A percentile compares a stretch with the other conserved stretches of the same genome.
phyloP scores from a whole-genome alignment of 352 stramenopile species.

The Pythium monospermum region DNA sequence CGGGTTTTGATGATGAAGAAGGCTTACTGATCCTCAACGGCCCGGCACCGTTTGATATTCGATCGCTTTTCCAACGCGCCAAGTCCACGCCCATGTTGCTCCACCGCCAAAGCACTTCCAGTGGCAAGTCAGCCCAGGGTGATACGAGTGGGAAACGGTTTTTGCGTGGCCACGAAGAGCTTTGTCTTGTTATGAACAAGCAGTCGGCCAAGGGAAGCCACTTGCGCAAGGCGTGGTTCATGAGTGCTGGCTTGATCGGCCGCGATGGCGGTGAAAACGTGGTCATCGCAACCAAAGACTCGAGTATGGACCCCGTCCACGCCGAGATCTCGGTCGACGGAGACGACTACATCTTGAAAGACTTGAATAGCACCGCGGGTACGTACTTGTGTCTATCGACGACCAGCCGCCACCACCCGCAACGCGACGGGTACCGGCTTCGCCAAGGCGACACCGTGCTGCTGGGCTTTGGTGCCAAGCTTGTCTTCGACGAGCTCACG shows the following conservation, averaged over 20 bases:
- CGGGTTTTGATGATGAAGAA: conserved; percentile 7
- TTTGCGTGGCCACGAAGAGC: conserved; percentile 44
- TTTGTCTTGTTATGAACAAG: conserved; percentile 47
- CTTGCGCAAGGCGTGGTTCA: conserved; percentile 55
- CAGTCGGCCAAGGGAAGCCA: conserved; percentile 16
- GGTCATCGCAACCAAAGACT: conserved; percentile 46
- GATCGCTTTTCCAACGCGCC: conserved; percentile 22
- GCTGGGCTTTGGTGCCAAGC: conserved; percentile 33
- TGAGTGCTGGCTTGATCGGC: conserved; percentile 51
- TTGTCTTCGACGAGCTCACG: conserved; percentile 30
- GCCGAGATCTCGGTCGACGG: conserved; percentile 49
- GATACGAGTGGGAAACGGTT: conserved; percentile 15
- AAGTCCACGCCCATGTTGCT: conserved; percentile 13
- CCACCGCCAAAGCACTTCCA: conserved; percentile 1
- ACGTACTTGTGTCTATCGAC: conserved; percentile 74
- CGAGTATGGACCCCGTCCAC: conserved; percentile 60
- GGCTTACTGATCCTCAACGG: conserved; percentile 32
- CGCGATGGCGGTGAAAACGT: conserved; percentile 47
- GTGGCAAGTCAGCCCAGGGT: no score
- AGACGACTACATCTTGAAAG: conserved; percentile 60
- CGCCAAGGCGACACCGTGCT: conserved; percentile 43
- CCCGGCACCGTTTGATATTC: conserved; percentile 24
- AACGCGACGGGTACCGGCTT: conserved; percentile 65
- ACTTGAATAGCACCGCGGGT: conserved; percentile 38
- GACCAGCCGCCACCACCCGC: conserved; percentile 54